Evolutionary conservation across 805 yeast species (phyloP), one percentile per base, ranked within the genome.

Genomic region (Candida chilensis): DNA sequence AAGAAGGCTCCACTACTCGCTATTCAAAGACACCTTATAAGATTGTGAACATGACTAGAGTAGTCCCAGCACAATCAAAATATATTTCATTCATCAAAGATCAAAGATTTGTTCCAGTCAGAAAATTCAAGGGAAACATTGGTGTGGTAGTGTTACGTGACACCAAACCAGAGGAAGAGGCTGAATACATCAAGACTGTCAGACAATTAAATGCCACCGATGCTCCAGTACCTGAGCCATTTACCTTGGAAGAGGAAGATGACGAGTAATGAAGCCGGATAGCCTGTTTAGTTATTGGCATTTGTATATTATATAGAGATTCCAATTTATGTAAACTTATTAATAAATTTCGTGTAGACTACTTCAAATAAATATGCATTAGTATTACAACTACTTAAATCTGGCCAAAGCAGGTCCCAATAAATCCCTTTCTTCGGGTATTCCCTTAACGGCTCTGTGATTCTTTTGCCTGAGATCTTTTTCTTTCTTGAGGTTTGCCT

Each of bases 1-100:
- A 44, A 11, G 59, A 53, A 36, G 54, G 51, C 35, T 56, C 54
- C 36, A 57, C 67, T 27, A 60, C 64, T 37, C 74, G 71, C 40
- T 77, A 78, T 47, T 64, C 71, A 32, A 69, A 74, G 45, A 70
- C 71, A 15, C 80, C 87, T 17, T 86, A 73, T 55, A 72, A 74
- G 49, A 62, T 92, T 33, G 67, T 67, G 21, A 92, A 92, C 50
- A 63, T 90, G 70, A 70, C 92, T 9, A 75, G 98, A 47, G 95
- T 92, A 2, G 63, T 92, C 32, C 97, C 97, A 11, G 72, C 78
- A 27, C 97, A 92, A 59, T 66, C 88, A 35, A 80, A 78, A 54
- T 85, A 77, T 57, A 74, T 92, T 31, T 68, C 94, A 4, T 87
- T 90, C 50, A 55, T 65, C 22, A 79, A 80, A 47, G 81, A 75